Conservation (phyloP, 2,329 filamentous ascomycete genomes). For the Geosmithia putterillii region DNA sequence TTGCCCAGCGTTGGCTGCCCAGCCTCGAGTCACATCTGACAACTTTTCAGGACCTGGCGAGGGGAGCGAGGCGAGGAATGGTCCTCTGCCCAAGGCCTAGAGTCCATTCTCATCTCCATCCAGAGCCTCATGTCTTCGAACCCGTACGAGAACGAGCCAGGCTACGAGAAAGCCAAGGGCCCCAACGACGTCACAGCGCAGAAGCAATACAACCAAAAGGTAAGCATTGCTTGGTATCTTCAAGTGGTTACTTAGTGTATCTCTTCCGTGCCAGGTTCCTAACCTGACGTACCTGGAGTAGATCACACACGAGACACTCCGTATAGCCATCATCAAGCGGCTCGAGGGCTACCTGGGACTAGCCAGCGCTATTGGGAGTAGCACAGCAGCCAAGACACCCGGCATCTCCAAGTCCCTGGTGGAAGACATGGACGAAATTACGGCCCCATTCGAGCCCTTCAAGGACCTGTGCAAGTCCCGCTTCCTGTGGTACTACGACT, state of each 20-base stretch:
- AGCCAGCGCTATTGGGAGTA: too few species aligned
- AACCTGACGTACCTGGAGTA: slow-evolving; percentile 24
- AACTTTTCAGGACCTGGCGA: slow-evolving; percentile 64
- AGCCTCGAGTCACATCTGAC: too few species aligned
- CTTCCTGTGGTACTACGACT: slow-evolving; percentile 93
- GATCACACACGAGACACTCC: slow-evolving; percentile 84
- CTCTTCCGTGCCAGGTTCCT: background rate
- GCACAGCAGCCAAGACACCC: slow-evolving; percentile 25
- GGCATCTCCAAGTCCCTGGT: slow-evolving; percentile 16
- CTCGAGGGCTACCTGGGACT: slow-evolving; percentile 70
- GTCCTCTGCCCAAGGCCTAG: slow-evolving; percentile 90
- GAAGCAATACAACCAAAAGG: slow-evolving; percentile 68
- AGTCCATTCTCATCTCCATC: slow-evolving; percentile 89
- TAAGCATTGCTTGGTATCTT: slow-evolving; percentile 16
- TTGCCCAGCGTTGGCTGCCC: too few species aligned
- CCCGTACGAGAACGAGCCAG: slow-evolving; percentile 92
- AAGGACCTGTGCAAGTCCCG: slow-evolving; percentile 81
- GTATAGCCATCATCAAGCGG: slow-evolving; percentile 75
- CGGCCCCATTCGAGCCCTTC: slow-evolving; percentile 67
- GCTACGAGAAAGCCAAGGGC: slow-evolving; percentile 67
- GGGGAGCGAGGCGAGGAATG: slow-evolving; percentile 86
- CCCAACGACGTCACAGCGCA: slow-evolving; percentile 61
- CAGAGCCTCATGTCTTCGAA: slow-evolving; percentile 92
- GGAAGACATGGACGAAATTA: slow-evolving; percentile 35
- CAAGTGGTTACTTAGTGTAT: too few species aligned